Percentiles rank a stretch among this genome's conserved stretches.
Evolutionary conservation across 176 grass and related monocot species (phyloP).

Genomic region (Leersia perrieri): DNA sequence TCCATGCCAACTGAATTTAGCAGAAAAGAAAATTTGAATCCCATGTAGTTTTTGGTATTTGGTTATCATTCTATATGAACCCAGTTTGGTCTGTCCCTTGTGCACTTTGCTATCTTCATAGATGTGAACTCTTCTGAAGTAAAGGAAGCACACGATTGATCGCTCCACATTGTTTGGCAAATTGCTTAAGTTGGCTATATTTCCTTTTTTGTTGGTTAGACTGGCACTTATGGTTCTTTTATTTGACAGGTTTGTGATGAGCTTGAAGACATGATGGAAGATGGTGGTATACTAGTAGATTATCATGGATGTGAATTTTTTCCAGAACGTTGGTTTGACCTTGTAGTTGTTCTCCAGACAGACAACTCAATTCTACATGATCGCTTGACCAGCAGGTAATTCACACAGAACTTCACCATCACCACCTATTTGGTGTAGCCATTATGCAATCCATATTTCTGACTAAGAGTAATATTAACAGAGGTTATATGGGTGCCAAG

Average conservation of each 20-base stretch:
- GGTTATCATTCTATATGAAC: not conserved
- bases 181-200: not conserved
- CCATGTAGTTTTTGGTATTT: not conserved
- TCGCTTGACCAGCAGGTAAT: conserved; percentile 77
- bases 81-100: not conserved
- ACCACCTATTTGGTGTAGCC: not conserved
- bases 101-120: not conserved
- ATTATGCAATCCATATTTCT: not conserved
- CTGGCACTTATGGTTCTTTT: not conserved
- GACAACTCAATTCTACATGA: conserved; percentile 94
- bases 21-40: not conserved
- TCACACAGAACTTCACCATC: not conserved
- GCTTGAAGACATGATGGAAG: conserved; percentile 86
- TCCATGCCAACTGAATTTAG: not conserved
- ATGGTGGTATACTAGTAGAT: conserved; percentile 82
- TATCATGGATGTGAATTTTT: conserved; percentile 98
- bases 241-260: conserved; percentile 81
- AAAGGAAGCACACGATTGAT: not conserved
- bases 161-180: not conserved
- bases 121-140: not conserved
- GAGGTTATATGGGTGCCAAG: conserved; percentile 92
- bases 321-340: conserved; percentile 93
- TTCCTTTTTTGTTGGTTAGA: not conserved
- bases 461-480: conserved; percentile 17
- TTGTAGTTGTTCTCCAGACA: conserved; percentile 91